phyloP scores from a whole-genome alignment of 768 basidiomycete genomes.

The Rhizopogon vesiculosus region DNA sequence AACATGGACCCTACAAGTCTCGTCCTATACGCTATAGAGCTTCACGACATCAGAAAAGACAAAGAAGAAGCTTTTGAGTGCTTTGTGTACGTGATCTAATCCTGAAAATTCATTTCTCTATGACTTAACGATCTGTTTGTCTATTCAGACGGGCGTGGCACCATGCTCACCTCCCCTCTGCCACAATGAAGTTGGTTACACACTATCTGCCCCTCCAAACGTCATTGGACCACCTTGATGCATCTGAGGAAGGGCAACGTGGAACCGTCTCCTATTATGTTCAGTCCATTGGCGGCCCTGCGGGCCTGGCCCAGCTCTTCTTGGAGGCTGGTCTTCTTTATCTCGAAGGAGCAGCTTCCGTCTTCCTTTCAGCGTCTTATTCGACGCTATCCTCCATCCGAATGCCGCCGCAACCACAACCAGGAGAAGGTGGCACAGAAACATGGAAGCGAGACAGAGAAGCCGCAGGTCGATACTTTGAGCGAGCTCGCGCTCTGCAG shows the following conservation, averaged over 20 bases:
- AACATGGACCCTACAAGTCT: slow-evolving; percentile 88
- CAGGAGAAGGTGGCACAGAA: slow-evolving; percentile 55
- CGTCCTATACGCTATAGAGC: slow-evolving; percentile 63
- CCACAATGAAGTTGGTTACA: slow-evolving; percentile 72
- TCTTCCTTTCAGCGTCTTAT: slow-evolving; percentile 68
- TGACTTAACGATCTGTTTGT: slow-evolving; percentile 1
- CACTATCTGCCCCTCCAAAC: slow-evolving; percentile 64
- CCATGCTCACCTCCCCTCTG: slow-evolving; percentile 67
- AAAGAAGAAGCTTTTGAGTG: slow-evolving; percentile 78
- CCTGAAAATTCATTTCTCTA: neutral
- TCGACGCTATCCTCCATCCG: slow-evolving; percentile 77
- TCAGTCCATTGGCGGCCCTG: slow-evolving; percentile 60
- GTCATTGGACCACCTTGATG: slow-evolving; percentile 30
- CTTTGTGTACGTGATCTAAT: slow-evolving; percentile 53
- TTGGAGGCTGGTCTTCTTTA: slow-evolving; percentile 75
- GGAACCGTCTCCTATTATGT: slow-evolving; percentile 60
- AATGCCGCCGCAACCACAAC: slow-evolving; percentile 47
- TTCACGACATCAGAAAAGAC: slow-evolving; percentile 70
- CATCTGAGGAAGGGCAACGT: slow-evolving; percentile 34
- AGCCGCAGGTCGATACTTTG: slow-evolving; percentile 66
- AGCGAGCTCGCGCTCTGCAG: slow-evolving; percentile 56
- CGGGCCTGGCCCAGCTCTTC: slow-evolving; percentile 69
- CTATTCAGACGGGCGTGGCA: slow-evolving; percentile 72
- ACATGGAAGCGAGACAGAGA: slow-evolving; percentile 75
- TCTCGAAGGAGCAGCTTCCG: slow-evolving; percentile 73